A percentile compares a stretch with the other conserved stretches of the same genome.
These are phyloP conservation scores for Thielaviopsis cerberus DNA, from an alignment of 2,329 filamentous ascomycete genomes.

Conservation along the genomic window DNA sequence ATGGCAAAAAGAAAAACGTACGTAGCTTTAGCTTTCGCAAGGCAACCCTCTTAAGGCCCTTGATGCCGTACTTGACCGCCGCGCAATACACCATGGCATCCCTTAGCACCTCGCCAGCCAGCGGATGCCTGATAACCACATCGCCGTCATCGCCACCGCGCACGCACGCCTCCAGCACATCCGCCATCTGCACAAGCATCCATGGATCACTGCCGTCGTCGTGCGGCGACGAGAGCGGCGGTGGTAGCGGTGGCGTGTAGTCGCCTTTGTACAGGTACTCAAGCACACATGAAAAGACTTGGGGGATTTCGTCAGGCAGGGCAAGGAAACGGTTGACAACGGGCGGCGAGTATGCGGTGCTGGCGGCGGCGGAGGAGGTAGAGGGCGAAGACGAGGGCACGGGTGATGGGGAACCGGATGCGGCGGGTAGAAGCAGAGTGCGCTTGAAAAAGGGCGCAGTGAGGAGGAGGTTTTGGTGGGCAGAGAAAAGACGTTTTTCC, in stretches of 20 bases:
- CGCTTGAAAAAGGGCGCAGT: conserved; percentile 57
- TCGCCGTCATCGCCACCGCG: conserved; percentile 45
- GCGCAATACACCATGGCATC: conserved; percentile 86
- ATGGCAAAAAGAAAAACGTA: conserved; percentile 21
- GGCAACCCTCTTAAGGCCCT: conserved; percentile 67
- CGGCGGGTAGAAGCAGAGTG: neutral
- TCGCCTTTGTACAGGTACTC: conserved; percentile 91
- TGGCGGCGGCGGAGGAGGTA: neutral
- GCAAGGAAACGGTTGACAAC: conserved; percentile 33
- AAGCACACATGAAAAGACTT: conserved; percentile 76
- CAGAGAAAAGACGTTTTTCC: conserved; percentile 73
- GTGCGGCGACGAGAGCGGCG: too few relatives aligned
- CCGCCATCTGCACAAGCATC: too few relatives aligned
- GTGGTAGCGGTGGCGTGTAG: too few relatives aligned
- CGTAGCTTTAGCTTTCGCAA: conserved; percentile 77
- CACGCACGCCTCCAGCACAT: too few relatives aligned
- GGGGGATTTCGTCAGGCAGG: conserved; percentile 69
- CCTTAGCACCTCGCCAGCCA: conserved; percentile 54
- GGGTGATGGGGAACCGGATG: neutral
- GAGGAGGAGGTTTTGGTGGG: conserved; percentile 70
- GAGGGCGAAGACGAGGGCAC: too few relatives aligned
- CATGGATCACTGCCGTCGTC: too few relatives aligned
- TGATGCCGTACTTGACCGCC: conserved; percentile 65
- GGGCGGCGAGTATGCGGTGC: neutral
- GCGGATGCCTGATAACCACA: conserved; percentile 32